Conservation (phyloP, 2,329 filamentous ascomycete genomes). For the Penicillium paneum region DNA sequence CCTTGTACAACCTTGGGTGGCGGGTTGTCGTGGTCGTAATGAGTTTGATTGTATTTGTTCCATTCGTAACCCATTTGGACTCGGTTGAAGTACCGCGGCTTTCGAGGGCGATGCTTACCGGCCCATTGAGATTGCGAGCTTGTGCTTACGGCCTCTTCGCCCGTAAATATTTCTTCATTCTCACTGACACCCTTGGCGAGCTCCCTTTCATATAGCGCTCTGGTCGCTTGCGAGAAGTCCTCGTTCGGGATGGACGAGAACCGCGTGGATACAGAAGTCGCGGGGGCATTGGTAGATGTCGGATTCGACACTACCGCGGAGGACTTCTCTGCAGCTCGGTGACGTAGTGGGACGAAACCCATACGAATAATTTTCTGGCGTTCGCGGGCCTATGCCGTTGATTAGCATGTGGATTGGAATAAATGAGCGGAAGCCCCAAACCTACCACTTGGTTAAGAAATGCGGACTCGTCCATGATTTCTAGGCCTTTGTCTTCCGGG, state of each 20-base stretch:
- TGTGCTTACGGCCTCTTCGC: conserved; percentile 74
- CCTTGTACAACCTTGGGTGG: conserved; percentile 97
- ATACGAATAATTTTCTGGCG: conserved; percentile 61
- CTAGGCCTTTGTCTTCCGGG: conserved; percentile 60
- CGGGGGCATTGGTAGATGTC: conserved; percentile 42
- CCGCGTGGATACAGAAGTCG: conserved; percentile 58
- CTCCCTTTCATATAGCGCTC: conserved; percentile 86
- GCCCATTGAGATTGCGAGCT: conserved; percentile 71
- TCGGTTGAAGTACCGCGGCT: conserved; percentile 95
- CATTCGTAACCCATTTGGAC: conserved; percentile 99
- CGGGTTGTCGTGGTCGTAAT: conserved; percentile 97
- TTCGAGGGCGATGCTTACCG: conserved; percentile 80
- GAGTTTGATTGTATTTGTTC: conserved; percentile 99
- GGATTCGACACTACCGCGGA: conserved; percentile 32
- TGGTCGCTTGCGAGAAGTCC: conserved; percentile 82
- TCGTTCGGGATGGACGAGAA: conserved; percentile 69
- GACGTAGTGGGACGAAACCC: conserved; percentile 64
- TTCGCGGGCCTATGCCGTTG: conserved; percentile 47
- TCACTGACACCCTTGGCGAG: conserved; percentile 86
- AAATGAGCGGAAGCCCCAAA: conserved; percentile 9
- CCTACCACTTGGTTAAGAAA: conserved; percentile 58
- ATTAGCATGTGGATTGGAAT: conserved; percentile 11
- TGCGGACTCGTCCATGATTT: conserved; percentile 55
- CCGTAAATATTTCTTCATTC: conserved; percentile 92
- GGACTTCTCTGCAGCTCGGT: conserved; percentile 39